Base-by-base conservation (phyloP, 192 early-diverging fungal species). In the Chytriomyces sp. region DNA sequence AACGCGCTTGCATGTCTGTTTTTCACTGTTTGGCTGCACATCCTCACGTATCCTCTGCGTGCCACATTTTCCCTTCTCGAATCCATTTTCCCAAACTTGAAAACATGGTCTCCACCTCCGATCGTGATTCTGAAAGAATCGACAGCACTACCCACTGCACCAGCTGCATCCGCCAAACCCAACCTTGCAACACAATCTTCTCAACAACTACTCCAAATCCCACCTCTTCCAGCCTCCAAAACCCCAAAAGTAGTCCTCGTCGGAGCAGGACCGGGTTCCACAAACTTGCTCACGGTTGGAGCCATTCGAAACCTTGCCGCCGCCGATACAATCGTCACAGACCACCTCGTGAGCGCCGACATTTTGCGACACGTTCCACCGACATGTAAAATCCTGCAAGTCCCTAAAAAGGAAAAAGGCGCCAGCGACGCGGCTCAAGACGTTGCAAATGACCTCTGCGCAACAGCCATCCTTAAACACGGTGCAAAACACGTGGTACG, bases 241-340 rank as follows among this genome's bases (percentile, higher is more conserved):
- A 50, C 72, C 16, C 23, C 72, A 35, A n/a, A 20, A 50, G 45
- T 73, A 7, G 45, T 45, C 59, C 84, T 98, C 28, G 92, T 96
- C 9, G 96, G 96, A 4, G 95, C 92, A 13, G 96, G 96, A 4
- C 94, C 95, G 2, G 95, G 96, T 46, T 87, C 92, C 70, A 92
- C 94, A 5, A 89, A 90, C 47, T 84, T 94, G n/a, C 80, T 98
- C 57, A 97, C 96, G 0, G 23, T 83, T 18, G 63, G 45, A 24
- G 85, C 82, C 6, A 53, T 77, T 6, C 35, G 69, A 23, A 60
- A 70, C 8, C 73, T 98, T 26, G 78, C 80, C 20, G 80, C 81
- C n/a, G 94, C 94, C 5, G 94, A 97, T 71, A 81, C 94, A n/a
- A 90, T 97, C 11, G 86, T 98, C 1, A 88, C 92, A 23, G 96